Evolutionary conservation across 106 monocot genomes (phyloP).

Genomic region (Gastrodia elata): DNA sequence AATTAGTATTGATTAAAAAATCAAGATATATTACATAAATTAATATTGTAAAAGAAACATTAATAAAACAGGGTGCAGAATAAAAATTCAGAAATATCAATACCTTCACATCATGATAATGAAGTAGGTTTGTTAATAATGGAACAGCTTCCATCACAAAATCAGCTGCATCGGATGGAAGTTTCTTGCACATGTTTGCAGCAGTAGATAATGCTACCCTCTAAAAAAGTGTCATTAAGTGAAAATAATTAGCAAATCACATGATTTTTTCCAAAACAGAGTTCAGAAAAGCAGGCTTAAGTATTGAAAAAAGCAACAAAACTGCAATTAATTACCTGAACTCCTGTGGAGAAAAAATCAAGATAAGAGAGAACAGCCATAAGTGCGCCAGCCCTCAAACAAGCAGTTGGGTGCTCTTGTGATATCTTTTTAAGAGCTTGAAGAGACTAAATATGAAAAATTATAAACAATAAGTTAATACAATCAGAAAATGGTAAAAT

Average conservation of each 20-base stretch:
- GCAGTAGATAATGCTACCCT: constrained; percentile 97
- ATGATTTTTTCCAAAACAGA: background rate
- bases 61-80: background rate
- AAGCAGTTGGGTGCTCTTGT: constrained; percentile 89
- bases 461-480: background rate
- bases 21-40: background rate
- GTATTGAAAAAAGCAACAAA: background rate
- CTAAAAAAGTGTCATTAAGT: constrained; percentile 26
- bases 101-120: constrained; percentile 94
- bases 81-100: background rate
- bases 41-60: background rate
- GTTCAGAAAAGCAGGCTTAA: background rate
- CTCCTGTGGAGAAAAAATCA: constrained; percentile 98
- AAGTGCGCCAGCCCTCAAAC: constrained; percentile 94
- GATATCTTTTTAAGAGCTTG: constrained; percentile 99
- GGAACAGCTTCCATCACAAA: constrained; percentile 99
- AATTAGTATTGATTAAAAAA: constrained; percentile 1
- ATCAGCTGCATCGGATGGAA: constrained; percentile 97
- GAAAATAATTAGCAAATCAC: background rate
- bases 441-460: constrained; percentile 48
- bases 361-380: constrained; percentile 99
- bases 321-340: constrained; percentile 54
- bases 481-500: background rate
- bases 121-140: constrained; percentile 87
- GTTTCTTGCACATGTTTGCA: constrained; percentile 97